Conservation (phyloP, 768 basidiomycete genomes). For the Cubamyces lactineus region DNA sequence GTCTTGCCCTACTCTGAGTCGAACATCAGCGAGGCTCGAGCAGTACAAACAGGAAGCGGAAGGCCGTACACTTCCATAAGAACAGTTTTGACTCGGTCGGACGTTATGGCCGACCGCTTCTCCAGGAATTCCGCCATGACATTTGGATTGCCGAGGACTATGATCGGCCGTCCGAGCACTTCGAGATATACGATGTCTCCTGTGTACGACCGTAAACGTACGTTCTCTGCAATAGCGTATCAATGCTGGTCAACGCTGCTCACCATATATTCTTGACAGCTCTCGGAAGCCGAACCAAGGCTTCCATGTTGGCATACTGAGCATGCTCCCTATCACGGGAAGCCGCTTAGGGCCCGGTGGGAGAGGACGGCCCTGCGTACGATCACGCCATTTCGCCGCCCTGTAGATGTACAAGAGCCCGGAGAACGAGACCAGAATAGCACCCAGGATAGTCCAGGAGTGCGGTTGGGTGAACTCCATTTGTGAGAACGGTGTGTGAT, state of each 20-base stretch:
- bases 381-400: not conserved
- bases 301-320: not conserved
- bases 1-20: conserved; percentile 7
- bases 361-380: not conserved
- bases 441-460: not conserved
- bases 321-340: conserved; percentile 1
- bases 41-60: not conserved
- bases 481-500: too few species aligned
- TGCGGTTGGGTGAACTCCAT: too few species aligned
- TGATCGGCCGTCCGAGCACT: conserved; percentile 8
- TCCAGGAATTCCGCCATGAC: conserved; percentile 33
- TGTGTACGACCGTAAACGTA: not conserved
- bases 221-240: too few species aligned
- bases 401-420: not conserved
- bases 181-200: conserved; percentile 13
- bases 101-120: conserved; percentile 33
- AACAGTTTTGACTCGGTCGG: conserved; percentile 23
- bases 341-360: conserved; percentile 3
- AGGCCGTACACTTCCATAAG: conserved; percentile 4
- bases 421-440: not conserved
- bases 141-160: conserved; percentile 31
- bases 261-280: not conserved
- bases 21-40: not conserved
- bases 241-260: not conserved
- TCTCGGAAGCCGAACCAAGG: not conserved